These are phyloP conservation scores for Leptosphaerulina australis DNA, from an alignment of 2,329 filamentous ascomycete genomes.

Conservation along the genomic window DNA sequence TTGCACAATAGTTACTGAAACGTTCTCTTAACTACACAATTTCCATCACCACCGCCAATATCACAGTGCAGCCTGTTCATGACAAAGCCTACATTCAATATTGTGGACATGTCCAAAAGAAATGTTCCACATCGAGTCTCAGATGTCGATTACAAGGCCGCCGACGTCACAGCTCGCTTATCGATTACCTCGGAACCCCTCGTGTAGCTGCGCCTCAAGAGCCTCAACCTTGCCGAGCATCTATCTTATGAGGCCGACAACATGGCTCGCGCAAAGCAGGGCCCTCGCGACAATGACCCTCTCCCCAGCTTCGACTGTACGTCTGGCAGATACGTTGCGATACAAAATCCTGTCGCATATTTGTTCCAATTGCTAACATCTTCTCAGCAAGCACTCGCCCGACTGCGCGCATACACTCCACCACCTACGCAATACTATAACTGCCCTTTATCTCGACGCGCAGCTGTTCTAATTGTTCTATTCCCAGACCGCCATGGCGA, in stretches of 20 bases:
- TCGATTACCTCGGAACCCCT: constrained; percentile 23
- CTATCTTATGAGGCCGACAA: constrained; percentile 28
- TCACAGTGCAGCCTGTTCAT: background rate
- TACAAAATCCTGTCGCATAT: no score
- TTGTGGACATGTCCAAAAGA: no score
- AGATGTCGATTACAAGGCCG: background rate
- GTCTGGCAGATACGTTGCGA: background rate
- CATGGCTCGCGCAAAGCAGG: constrained; percentile 42
- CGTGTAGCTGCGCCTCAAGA: constrained; percentile 9
- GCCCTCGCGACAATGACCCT: constrained; percentile 38
- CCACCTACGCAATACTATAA: constrained; percentile 63
- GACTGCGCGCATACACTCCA: constrained; percentile 62
- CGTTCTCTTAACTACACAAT: constrained; percentile 7
- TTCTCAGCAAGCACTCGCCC: constrained; percentile 57
- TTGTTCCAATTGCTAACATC: constrained; percentile 17
- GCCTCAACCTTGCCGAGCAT: constrained; percentile 12
- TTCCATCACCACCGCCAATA: background rate
- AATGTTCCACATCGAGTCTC: background rate
- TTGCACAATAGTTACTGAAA: constrained; percentile 41
- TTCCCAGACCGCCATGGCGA: constrained; percentile 85
- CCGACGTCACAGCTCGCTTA: constrained; percentile 18
- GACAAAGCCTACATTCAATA: no score
- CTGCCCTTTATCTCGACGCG: constrained; percentile 68
- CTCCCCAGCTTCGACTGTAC: constrained; percentile 41
- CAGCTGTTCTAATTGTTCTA: constrained; percentile 85